Base-by-base conservation (phyloP, 495 filamentous ascomycete genomes). In the Daldinia bambusicola region DNA sequence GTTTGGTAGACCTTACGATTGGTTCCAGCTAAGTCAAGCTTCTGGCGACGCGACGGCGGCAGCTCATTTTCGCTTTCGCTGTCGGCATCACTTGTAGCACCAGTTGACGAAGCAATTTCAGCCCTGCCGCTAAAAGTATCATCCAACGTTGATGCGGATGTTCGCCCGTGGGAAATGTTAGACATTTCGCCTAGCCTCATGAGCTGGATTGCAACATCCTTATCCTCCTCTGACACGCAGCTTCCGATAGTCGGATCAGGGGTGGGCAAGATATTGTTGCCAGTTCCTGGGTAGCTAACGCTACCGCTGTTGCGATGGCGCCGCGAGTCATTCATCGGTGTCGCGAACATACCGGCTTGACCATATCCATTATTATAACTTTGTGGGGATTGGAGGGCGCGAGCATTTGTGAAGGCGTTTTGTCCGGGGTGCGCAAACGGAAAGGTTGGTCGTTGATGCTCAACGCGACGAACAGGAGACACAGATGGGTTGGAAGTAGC, bases 181-280 rank as follows among this genome's bases (percentile, higher is more conserved):
- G 93, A 93, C 70, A 92, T 89, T 75, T 96, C 93, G n/a, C 95
- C 93, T 58, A 99, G 85, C 66, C 93, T 90, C 88, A 99, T 98
- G 70, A 99, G 85, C 78, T 98, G 94, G 76, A 97, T 88, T 55
- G 95, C 95, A 72, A 97, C 95, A 80, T 99, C 96, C 76, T 98
- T 95, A 77, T 99, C 95, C 77, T 99, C 95, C 77, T 99, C 95
- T 3, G 95, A 98, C 76, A 98, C 94, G 73, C 91, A 95, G 81
- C 94, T 98, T 38, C 92, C 91, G 66, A 97, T 91, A 13, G 96
- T 98, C 10, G 94, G 94, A 67, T 97, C 95, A 4, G 95, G 96
- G 3, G 96, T 98, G 7, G 93, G 94, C 63, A 97, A 83, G 69
- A 93, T 86, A 36, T 80, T 81, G 1, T 79, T 65, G 14, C 82